These are phyloP conservation scores for Leishmania amazonensis DNA, from an alignment of 208 protist genomes.

Conservation along the genomic window DNA sequence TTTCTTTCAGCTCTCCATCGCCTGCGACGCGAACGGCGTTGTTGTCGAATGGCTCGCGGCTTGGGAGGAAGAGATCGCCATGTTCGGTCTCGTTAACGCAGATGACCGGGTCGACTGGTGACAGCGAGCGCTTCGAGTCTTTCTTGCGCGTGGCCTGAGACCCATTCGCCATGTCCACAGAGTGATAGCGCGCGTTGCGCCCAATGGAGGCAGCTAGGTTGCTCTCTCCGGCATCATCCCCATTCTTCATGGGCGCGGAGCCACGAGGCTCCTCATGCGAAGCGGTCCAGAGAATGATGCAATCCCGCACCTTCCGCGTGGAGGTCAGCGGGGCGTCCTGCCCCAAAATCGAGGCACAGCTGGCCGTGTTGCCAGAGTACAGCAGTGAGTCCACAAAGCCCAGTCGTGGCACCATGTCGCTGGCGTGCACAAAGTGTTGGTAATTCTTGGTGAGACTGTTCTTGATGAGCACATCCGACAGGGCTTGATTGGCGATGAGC, in stretches of 20 bases:
- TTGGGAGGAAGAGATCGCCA: constrained; percentile 38
- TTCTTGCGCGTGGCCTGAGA: neutral
- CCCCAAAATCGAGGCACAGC: constrained; percentile 18
- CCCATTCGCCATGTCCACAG: neutral
- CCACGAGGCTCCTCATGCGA: constrained; percentile 22
- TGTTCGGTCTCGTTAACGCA: neutral
- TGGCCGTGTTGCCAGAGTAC: constrained; percentile 24
- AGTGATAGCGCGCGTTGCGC: neutral
- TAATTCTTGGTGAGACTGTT: constrained; percentile 19
- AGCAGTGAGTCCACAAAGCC: constrained; percentile 31
- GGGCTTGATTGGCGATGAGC: constrained; percentile 26
- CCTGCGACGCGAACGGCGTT: constrained; percentile 17
- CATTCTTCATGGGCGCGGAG: neutral
- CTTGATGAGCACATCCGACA: constrained; percentile 28
- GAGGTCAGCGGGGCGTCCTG: neutral
- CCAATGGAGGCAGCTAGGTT: constrained; percentile 4
- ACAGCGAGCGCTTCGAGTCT: neutral
- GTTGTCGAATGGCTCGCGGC: constrained; percentile 48
- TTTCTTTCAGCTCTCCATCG: neutral
- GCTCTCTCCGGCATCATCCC: neutral
- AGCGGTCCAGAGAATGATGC: constrained; percentile 20
- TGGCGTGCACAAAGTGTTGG: constrained; percentile 49
- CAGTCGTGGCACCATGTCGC: constrained; percentile 53
- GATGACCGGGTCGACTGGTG: neutral
- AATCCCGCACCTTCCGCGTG: constrained; percentile 19